Evolutionary conservation across 2,329 filamentous ascomycete species (phyloP).

Genomic region (Neonectria sp.): DNA sequence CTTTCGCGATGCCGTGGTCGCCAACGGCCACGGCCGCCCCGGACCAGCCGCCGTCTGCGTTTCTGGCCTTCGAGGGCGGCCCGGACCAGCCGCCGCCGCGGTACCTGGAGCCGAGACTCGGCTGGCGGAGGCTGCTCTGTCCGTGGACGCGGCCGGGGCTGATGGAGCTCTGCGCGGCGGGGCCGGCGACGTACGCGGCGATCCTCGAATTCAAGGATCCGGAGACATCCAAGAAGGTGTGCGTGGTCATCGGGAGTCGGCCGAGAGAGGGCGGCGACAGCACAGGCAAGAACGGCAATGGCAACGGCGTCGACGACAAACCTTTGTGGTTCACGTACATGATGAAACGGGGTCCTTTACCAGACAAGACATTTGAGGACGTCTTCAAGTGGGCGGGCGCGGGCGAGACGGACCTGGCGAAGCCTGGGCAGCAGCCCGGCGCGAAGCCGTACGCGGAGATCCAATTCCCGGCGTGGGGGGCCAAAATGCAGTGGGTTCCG

Average conservation of each 20-base stretch:
- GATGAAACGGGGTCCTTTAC: slow-evolving; percentile 8
- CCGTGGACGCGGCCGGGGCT: slow-evolving; percentile 27
- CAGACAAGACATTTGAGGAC: slow-evolving; percentile 17
- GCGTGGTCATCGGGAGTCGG: slow-evolving; percentile 16
- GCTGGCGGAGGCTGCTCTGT: slow-evolving; percentile 24
- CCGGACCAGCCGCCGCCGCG: slow-evolving; percentile 6
- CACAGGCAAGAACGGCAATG: background rate
- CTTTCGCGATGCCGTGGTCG: slow-evolving; percentile 22
- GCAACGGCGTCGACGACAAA: background rate
- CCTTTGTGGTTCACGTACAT: slow-evolving; percentile 16
- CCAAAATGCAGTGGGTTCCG: slow-evolving; percentile 23
- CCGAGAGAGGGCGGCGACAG: slow-evolving; percentile 5
- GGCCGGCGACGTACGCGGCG: slow-evolving; percentile 6
- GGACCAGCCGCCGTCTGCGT: background rate
- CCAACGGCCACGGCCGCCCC: background rate
- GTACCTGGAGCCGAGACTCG: slow-evolving; percentile 21
- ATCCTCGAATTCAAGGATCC: slow-evolving; percentile 22
- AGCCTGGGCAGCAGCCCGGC: background rate
- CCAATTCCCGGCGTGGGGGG: slow-evolving; percentile 15
- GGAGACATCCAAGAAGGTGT: slow-evolving; percentile 13
- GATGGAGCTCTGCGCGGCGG: slow-evolving; percentile 15
- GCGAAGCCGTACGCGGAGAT: slow-evolving; percentile 16
- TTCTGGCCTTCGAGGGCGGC: slow-evolving; percentile 21
- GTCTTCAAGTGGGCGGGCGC: slow-evolving; percentile 3
- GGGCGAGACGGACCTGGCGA: background rate